Base-by-base conservation (phyloP, 2,329 filamentous ascomycete genomes). In the Macrophomina phaseolina region DNA sequence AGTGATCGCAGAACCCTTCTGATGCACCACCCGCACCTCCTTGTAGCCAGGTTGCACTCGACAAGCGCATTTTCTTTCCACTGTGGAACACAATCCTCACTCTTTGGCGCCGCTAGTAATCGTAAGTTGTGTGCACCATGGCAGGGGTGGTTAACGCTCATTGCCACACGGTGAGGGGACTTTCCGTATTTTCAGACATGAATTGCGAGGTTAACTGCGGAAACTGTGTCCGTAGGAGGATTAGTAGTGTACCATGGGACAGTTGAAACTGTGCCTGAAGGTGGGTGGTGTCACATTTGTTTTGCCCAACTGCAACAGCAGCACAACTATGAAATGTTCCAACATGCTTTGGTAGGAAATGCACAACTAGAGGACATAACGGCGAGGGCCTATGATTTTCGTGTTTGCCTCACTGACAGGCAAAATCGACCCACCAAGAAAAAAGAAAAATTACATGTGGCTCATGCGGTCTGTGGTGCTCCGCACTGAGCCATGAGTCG, bases 211-310 rank as follows among this genome's bases (percentile, higher is more conserved):
- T 18, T n/a, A 53, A 12, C 28, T 30, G 30, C 14, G 48, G 48
- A 51, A 14, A 8, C 12, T 51, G 9, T 4, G 8, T 51, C 18
- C 48, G 48, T 30, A 18, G 5, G 28, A 36, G 49, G 36, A 8
- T 53, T 12, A 53, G 49, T 53, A 53, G 49, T 30, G 49, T 53
- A 34, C 49, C 49, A 36, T 30, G 5, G 30, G 16, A 34, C 30
- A 30, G 28, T 53, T 30, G 49, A 53, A 53, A 53, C 49, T 30
- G 28, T 12, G 5, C 16, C 7, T 53, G 49, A 34, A 16, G 30
- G 49, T 53, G 34, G 32, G 16, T 38, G 52, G 52, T 55, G 52
- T 55, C 52, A 55, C 52, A 23, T 5, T 55, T 38, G 52, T 55
- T 55, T 55, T 55, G 52, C 32, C 32, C 5, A 9, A n/a, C n/a